phyloP scores from a whole-genome alignment of 495 filamentous ascomycete genomes.

The Aspergillus campestris region DNA sequence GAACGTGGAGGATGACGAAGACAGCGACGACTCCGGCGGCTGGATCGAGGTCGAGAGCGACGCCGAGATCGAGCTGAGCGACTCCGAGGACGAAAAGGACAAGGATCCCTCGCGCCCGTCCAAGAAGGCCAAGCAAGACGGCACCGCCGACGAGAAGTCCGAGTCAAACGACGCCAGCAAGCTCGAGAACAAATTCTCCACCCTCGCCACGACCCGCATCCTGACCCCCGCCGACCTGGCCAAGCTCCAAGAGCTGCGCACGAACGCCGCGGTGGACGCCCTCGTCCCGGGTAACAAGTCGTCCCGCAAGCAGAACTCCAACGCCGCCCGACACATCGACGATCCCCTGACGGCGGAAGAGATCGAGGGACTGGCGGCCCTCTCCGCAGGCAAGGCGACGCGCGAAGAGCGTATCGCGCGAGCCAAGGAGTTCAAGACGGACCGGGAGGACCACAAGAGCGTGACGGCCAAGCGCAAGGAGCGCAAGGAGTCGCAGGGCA shows the following conservation, averaged over 20 bases:
- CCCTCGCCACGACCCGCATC: conserved; percentile 75
- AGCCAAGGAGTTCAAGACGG: conserved; percentile 66
- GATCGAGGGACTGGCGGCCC: conserved; percentile 63
- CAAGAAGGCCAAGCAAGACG: conserved; percentile 48
- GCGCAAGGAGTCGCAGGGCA: conserved; percentile 77
- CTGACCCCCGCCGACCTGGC: conserved; percentile 87
- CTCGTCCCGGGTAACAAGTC: conserved; percentile 38
- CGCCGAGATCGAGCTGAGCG: conserved; percentile 67
- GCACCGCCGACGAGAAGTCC: conserved; percentile 16
- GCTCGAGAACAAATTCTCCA: conserved; percentile 42
- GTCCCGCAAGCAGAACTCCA: conserved; percentile 29
- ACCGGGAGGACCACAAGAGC: conserved; percentile 68
- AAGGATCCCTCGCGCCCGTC: conserved; percentile 48
- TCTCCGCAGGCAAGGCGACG: conserved; percentile 63
- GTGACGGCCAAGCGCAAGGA: conserved; percentile 72
- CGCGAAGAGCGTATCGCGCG: conserved; percentile 75
- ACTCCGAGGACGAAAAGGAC: conserved; percentile 59
- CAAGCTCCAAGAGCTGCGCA: conserved; percentile 81
- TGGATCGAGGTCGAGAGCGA: conserved; percentile 91
- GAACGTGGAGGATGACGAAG: conserved; percentile 70
- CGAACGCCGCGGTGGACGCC: conserved; percentile 61
- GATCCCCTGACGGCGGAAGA: conserved; percentile 79
- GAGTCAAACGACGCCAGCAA: conserved; percentile 13
- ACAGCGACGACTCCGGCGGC: conserved; percentile 70
- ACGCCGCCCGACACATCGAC: conserved; percentile 58